Evolutionary conservation across 805 yeast genomes (phyloP).

Genomic region (Torulaspora franciscae): DNA sequence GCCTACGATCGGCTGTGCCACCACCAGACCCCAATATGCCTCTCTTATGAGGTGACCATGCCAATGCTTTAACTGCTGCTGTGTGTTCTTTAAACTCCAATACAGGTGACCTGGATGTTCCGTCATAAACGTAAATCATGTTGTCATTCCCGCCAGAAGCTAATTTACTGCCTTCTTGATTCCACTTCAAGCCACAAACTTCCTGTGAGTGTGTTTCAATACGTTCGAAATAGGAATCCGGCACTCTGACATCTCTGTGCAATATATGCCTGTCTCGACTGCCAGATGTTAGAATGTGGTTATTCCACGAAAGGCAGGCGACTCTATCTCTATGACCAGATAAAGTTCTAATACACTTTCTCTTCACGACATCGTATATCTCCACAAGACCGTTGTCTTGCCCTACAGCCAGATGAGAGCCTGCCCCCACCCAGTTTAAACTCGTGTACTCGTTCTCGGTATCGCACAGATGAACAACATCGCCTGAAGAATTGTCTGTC

Average conservation of each 20-base stretch:
- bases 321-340: slow-evolving; percentile 85
- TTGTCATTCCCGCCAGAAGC: slow-evolving; percentile 98
- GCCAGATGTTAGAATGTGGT: slow-evolving; percentile 82
- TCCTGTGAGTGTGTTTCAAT: slow-evolving; percentile 82
- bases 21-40: slow-evolving; percentile 95
- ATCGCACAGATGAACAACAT: slow-evolving; percentile 75
- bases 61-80: slow-evolving; percentile 94
- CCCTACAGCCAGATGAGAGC: slow-evolving; percentile 92
- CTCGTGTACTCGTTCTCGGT: slow-evolving; percentile 75
- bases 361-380: slow-evolving; percentile 86
- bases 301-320: slow-evolving; percentile 90
- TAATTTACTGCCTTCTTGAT: slow-evolving; percentile 78
- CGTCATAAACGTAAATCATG: slow-evolving; percentile 80
- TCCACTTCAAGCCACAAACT: slow-evolving; percentile 96
- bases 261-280: slow-evolving; percentile 78
- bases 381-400: slow-evolving; percentile 83
- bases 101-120: slow-evolving; percentile 57
- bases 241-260: slow-evolving; percentile 86
- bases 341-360: slow-evolving; percentile 83
- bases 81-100: slow-evolving; percentile 74
- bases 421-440: slow-evolving; percentile 88
- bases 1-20: slow-evolving; percentile 88
- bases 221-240: slow-evolving; percentile 71
- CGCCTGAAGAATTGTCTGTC: slow-evolving; percentile 84
- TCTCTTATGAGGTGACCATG: slow-evolving; percentile 97